Evolutionary conservation across 2,329 filamentous ascomycete species (phyloP), one percentile per base, ranked within the genome.

Genomic region (Penicillium sumatraense): DNA sequence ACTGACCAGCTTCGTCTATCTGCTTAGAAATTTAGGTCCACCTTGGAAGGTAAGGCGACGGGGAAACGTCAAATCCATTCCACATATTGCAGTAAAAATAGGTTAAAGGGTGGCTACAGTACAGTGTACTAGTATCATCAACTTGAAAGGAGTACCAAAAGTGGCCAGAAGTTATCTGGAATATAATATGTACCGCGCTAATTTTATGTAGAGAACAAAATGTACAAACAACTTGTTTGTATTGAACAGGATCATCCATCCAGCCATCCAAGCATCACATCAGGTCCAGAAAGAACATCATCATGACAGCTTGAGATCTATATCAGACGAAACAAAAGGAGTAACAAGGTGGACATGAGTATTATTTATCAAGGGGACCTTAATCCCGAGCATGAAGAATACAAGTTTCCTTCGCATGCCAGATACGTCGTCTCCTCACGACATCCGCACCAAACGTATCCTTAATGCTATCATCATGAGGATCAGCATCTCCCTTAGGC

Each of bases 341-440:
- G 2, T 18, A 21, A 21, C n/a, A n/a, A 40, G 13, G 52, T 21
- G 23, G n/a, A 18, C 51, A 52, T 54, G 31, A 53, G 46, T 45
- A 54, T 49, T 20, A 31, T 7, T 16, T 16, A 16, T 35, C n/a
- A 10, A 18, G 5, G 23, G n/a, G 3, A 38, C 18, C 18, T 66
- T 56, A 72, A 48, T 67, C 65, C 50, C 63, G 59, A 38, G 77
- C 77, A 65, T 76, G 62, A 57, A 81, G 71, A 27, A 74, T 68
- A 68, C 78, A 80, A 13, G 72, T 64, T 61, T 81, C 79, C 58
- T 72, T 75, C 35, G 72, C 65, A 65, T 78, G 70, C 79, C 78
- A 81, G 53, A 74, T 73, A 23, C 75, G 70, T 51, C 79, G 62
- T 60, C 69, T 73, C 47, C 70, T 71, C 40, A 75, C 72, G 0